These are phyloP conservation scores for Pseudopithomyces maydicus DNA, from an alignment of 2,329 filamentous ascomycete species.

Conservation along the genomic window DNA sequence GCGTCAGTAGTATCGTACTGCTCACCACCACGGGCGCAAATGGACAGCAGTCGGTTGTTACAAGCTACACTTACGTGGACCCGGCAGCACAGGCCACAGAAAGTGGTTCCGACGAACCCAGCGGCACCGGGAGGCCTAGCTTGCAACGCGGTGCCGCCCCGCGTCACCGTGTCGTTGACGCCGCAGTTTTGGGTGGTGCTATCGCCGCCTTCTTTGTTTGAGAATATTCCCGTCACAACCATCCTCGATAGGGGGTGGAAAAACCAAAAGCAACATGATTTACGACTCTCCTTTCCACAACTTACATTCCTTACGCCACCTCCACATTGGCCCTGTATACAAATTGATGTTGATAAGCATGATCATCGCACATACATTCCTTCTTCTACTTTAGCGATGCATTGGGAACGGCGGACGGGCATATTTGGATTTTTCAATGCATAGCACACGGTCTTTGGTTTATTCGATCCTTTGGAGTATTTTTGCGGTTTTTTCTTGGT, in stretches of 20 bases:
- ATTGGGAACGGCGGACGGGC: not conserved
- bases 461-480: not conserved
- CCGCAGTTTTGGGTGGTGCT: slow-evolving; percentile 42
- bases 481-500: not conserved
- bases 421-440: not conserved
- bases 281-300: not conserved
- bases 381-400: slow-evolving; percentile 3
- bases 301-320: not conserved
- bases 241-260: not conserved
- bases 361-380: not conserved
- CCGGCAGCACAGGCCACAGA: slow-evolving; percentile 26
- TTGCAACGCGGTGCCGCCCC: slow-evolving; percentile 47
- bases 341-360: not conserved
- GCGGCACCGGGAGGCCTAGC: slow-evolving; percentile 34
- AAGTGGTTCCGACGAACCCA: slow-evolving; percentile 3
- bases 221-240: not conserved
- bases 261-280: not conserved
- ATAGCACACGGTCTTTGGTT: slow-evolving; percentile 8
- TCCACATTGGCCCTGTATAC: not conserved
- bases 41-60: slow-evolving; percentile 47
- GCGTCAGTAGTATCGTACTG: slow-evolving; percentile 47
- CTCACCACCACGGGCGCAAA: slow-evolving; percentile 39
- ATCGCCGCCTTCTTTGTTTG: slow-evolving; percentile 13
- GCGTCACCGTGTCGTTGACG: slow-evolving; percentile 28
- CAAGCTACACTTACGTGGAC: slow-evolving; percentile 51